Evolutionary conservation across 495 filamentous ascomycete genomes (phyloP).

Genomic region (Hyaloscypha finlandica): DNA sequence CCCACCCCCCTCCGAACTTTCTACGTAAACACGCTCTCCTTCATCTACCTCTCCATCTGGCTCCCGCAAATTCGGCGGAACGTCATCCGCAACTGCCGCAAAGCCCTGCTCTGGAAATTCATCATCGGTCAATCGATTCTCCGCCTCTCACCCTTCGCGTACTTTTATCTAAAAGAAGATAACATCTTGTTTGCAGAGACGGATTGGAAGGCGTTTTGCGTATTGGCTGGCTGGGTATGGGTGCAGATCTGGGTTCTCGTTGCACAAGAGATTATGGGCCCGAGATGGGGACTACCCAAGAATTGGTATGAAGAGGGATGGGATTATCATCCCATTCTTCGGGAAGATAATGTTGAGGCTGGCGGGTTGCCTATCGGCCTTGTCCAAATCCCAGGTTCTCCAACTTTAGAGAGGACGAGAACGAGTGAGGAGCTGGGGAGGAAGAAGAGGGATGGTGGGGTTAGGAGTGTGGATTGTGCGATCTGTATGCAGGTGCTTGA

Average conservation of each 20-base stretch:
- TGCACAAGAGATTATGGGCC: slow-evolving; percentile 83
- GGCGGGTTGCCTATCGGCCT: slow-evolving; percentile 77
- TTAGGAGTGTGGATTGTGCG: slow-evolving; percentile 75
- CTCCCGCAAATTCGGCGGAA: slow-evolving; percentile 89
- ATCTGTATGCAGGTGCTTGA: slow-evolving; percentile 92
- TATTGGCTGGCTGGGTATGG: slow-evolving; percentile 85
- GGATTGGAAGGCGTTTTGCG: slow-evolving; percentile 60
- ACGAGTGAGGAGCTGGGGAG: slow-evolving; percentile 29
- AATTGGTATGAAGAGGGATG: slow-evolving; percentile 79
- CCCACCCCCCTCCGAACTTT: slow-evolving; percentile 64
- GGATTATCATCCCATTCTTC: slow-evolving; percentile 90
- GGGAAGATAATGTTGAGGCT: slow-evolving; percentile 80
- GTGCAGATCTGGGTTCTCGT: slow-evolving; percentile 77
- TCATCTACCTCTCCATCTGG: slow-evolving; percentile 88
- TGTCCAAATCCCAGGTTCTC: slow-evolving; percentile 38
- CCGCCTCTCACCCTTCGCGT: slow-evolving; percentile 74
- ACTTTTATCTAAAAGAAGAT: slow-evolving; percentile 71
- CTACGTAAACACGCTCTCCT: slow-evolving; percentile 68
- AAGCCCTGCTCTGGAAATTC: slow-evolving; percentile 84
- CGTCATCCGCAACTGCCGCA: slow-evolving; percentile 85
- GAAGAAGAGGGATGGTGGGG: slow-evolving; percentile 56
- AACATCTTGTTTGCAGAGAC: slow-evolving; percentile 82
- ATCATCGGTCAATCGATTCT: slow-evolving; percentile 80
- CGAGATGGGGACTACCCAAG: slow-evolving; percentile 64
- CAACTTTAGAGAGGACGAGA: slow-evolving; percentile 16